Evolutionary conservation across 768 basidiomycete species (phyloP).

Genomic region (Mycena vitilis): DNA sequence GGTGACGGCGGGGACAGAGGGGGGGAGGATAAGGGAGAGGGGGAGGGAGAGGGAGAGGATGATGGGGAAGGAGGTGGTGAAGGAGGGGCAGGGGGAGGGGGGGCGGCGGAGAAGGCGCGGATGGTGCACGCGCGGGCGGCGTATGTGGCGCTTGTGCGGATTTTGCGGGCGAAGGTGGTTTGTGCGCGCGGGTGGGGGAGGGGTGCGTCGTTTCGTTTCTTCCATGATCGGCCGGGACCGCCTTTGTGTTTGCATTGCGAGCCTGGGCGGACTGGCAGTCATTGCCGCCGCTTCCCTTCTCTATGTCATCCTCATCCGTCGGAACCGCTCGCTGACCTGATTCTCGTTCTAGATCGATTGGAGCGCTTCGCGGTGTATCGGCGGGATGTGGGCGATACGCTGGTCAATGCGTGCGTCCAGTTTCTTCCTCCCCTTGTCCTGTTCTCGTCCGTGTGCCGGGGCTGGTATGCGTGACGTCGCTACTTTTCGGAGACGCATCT

Average conservation of each 20-base stretch:
- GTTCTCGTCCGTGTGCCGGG: background rate
- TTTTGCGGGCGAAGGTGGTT: conserved; percentile 77
- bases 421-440: conserved; percentile 6
- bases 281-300: no score
- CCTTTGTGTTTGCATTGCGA: no score
- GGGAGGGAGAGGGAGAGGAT: background rate
- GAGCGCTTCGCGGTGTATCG: conserved; percentile 59
- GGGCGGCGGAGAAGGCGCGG: conserved; percentile 33
- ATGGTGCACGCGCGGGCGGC: conserved; percentile 54
- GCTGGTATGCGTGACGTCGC: no score
- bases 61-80: conserved; percentile 41
- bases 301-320: no score
- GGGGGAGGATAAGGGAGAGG: no score
- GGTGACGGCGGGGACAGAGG: no score
- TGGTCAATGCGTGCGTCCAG: conserved; percentile 83
- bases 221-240: no score
- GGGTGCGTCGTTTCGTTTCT: conserved; percentile 55
- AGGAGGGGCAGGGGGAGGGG: conserved; percentile 35
- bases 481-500: no score
- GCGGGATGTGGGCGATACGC: conserved; percentile 86
- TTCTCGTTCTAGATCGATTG: conserved; percentile 3
- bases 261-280: no score
- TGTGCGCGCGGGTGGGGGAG: conserved; percentile 77
- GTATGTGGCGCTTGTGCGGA: conserved; percentile 81
- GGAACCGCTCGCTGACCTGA: no score